These are phyloP conservation scores for Salix koriyanagi DNA, from an alignment of 345 rosid genomes.

Conservation along the genomic window DNA sequence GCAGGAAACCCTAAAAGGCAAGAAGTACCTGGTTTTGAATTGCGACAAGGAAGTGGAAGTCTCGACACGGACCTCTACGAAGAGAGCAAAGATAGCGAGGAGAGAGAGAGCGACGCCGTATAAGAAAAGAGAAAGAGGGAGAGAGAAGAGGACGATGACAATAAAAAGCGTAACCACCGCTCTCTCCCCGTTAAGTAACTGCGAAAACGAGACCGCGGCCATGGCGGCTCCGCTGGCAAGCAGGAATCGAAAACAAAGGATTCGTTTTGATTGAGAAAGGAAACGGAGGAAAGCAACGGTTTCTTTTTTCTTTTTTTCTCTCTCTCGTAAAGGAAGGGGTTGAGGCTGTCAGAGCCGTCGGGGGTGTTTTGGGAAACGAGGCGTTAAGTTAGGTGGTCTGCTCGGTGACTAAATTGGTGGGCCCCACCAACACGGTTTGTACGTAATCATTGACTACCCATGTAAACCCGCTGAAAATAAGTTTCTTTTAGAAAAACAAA, in stretches of 20 bases:
- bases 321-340: too few relatives aligned
- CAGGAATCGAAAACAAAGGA: neutral
- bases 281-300: too few relatives aligned
- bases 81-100: slow-evolving; percentile 31
- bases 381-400: too few relatives aligned
- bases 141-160: slow-evolving; percentile 46
- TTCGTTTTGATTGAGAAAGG: neutral
- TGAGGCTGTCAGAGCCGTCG: too few relatives aligned
- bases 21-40: slow-evolving; percentile 17
- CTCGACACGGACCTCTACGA: slow-evolving; percentile 63
- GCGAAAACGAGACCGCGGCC: slow-evolving; percentile 26
- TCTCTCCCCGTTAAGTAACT: slow-evolving; percentile 72
- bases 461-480: too few relatives aligned
- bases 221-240: neutral
- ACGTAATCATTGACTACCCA: too few relatives aligned
- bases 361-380: too few relatives aligned
- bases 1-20: neutral
- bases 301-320: too few relatives aligned
- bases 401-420: too few relatives aligned
- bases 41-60: slow-evolving; percentile 26
- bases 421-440: too few relatives aligned
- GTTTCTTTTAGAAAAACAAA: too few relatives aligned
- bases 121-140: slow-evolving; percentile 53
- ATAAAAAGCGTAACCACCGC: slow-evolving; percentile 61
- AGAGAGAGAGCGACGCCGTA: slow-evolving; percentile 66